Base-by-base conservation (phyloP, 768 basidiomycete genomes). In the Suillus sp. region DNA sequence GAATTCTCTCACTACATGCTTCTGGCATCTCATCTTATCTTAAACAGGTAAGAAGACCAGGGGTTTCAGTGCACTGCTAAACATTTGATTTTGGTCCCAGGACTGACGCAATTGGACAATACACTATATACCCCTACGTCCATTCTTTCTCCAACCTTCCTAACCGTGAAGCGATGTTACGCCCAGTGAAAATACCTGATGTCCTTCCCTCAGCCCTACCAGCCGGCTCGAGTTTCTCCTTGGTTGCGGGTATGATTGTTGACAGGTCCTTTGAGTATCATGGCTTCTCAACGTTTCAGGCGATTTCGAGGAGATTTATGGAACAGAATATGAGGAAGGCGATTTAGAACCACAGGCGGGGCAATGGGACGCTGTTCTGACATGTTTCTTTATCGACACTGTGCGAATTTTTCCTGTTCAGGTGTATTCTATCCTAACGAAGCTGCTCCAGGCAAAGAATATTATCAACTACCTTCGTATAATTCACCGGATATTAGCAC, bases 1-100 rank as follows among this genome's bases (percentile, higher is more conserved):
- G 96, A 99, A 75, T 97, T 97, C 73, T 95, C 93, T 37, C 91
- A 96, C 67, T 94, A 93, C 75, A 96, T 96, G 95, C 83, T 99
- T 14, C 85, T 98, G 5, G 81, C 91, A 2, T 97, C 96, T 4
- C 90, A 89, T 71, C 92, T 91, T 72, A 87, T 97, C 22, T 79
- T 98, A 56, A 99, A 98, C 72, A 84, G 84, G 95, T 94, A 68
- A 11, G 83, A 51, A 43, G 27, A 59, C 16, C n/a, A 18, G 35
- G 4, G 27, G 54, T 22, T 2, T 30, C 20, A 34, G 11, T 14
- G 20, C 37, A 11, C 16, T 18, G 20, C 20, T 7, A 30, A 59
- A 34, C 20, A 18, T 27, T 40, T 54, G 43, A 56, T 51, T 20
- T n/a, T 50, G 22, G 8, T 38, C 37, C 20, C 70, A 82, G 93